Conservation (phyloP, 1,284 basidiomycete genomes). For the Melampsora americana region DNA sequence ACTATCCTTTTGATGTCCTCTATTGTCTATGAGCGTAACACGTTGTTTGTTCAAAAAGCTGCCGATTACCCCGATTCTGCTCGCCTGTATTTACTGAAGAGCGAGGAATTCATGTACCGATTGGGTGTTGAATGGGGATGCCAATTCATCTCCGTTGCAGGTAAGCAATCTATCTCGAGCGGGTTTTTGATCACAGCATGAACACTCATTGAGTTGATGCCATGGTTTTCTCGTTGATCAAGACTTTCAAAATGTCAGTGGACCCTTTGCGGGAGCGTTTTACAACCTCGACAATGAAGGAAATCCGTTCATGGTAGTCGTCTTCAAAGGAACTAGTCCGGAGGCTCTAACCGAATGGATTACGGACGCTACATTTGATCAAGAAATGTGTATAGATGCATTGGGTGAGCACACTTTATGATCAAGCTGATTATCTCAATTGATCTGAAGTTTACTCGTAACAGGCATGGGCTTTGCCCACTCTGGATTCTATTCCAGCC, state of each 20-base stretch:
- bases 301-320: slow-evolving; percentile 24
- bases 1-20: slow-evolving; percentile 31
- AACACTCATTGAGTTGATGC: neutral
- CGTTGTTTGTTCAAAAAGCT: slow-evolving; percentile 10
- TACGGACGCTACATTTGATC: slow-evolving; percentile 3
- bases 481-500: slow-evolving; percentile 13
- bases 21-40: slow-evolving; percentile 25
- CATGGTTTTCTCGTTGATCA: neutral
- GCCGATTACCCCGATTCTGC: neutral
- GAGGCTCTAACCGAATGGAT: slow-evolving; percentile 23
- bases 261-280: slow-evolving; percentile 31
- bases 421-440: no score
- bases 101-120: slow-evolving; percentile 16
- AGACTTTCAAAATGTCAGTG: slow-evolving; percentile 18
- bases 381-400: slow-evolving; percentile 2
- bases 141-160: slow-evolving; percentile 24
- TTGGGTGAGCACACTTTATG: neutral
- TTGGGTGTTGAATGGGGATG: slow-evolving; percentile 11
- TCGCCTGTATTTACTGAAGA: slow-evolving; percentile 6
- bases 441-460: no score
- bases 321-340: slow-evolving; percentile 24
- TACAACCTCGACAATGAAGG: slow-evolving; percentile 9
- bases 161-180: neutral
- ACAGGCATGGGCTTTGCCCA: slow-evolving; percentile 11
- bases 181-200: neutral